Evolutionary conservation across 768 basidiomycete genomes (phyloP).

Genomic region (Lenzites betulinus): DNA sequence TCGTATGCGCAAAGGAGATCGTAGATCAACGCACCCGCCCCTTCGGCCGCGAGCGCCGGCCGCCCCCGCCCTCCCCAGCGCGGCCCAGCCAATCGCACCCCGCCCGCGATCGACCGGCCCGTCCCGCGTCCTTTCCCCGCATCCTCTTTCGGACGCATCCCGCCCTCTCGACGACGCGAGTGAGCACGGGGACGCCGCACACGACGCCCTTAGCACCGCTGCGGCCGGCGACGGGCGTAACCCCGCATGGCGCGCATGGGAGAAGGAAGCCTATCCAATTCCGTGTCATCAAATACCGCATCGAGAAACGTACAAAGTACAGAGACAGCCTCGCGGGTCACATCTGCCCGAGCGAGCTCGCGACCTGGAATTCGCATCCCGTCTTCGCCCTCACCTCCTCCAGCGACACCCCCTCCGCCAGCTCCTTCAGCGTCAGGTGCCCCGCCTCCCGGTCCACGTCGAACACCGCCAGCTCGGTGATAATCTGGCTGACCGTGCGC

Average conservation of each 20-base stretch:
- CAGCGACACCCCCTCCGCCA: conserved; percentile 81
- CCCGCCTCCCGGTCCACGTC: conserved; percentile 79
- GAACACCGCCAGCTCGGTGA: conserved; percentile 93
- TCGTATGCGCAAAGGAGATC: no score
- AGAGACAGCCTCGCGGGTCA: conserved; percentile 1
- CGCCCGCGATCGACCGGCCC: not conserved
- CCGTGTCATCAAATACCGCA: not conserved
- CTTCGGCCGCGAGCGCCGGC: conserved; percentile 2
- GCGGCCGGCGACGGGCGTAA: not conserved
- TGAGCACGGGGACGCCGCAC: not conserved
- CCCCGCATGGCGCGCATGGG: conserved; percentile 2
- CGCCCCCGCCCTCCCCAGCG: conserved; percentile 3
- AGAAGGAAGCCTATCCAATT: conserved; percentile 1
- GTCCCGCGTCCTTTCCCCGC: not conserved
- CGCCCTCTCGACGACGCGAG: not conserved
- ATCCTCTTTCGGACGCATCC: no score
- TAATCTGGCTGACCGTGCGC: conserved; percentile 83
- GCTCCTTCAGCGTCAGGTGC: conserved; percentile 71
- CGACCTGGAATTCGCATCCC: conserved; percentile 75
- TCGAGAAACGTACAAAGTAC: not conserved
- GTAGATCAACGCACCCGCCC: not conserved
- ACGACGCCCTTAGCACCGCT: not conserved
- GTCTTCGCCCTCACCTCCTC: conserved; percentile 89
- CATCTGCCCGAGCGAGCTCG: conserved; percentile 38
- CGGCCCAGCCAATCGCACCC: conserved; percentile 9